Evolutionary conservation across 352 stramenopile genomes (phyloP).

Genomic region (Pythium phragmitis): DNA sequence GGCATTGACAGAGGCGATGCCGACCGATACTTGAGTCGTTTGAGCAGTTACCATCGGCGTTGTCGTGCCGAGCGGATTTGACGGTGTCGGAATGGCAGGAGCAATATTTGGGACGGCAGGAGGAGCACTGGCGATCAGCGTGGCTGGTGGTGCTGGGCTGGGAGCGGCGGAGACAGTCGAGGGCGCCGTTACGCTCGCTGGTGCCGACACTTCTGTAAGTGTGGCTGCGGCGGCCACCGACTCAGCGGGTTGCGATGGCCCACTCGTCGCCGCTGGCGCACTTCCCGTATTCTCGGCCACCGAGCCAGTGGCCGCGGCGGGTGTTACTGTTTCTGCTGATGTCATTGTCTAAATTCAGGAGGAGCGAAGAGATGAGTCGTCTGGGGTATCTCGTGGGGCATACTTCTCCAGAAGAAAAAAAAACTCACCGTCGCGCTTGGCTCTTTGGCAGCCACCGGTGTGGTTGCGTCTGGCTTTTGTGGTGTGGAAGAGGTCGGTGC

Average conservation of each 20-base stretch:
- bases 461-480: conserved; percentile 32
- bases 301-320: conserved; percentile 11
- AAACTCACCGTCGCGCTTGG: conserved; percentile 9
- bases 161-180: not conserved
- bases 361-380: too few species aligned
- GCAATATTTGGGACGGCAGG: not conserved
- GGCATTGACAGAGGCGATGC: not conserved
- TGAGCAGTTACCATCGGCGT: not conserved
- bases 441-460: conserved; percentile 4
- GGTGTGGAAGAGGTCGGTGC: conserved; percentile 30
- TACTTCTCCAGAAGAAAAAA: not conserved
- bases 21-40: not conserved
- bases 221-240: conserved; percentile 1
- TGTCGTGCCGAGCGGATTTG: not conserved
- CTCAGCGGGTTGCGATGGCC: conserved; percentile 22
- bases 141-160: not conserved
- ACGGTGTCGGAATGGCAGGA: not conserved
- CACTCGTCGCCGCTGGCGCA: conserved; percentile 15
- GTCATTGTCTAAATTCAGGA: conserved; percentile 20
- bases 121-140: not conserved
- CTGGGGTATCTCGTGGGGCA: not conserved
- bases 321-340: conserved; percentile 16
- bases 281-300: conserved; percentile 10
- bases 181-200: not conserved
- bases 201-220: not conserved